phyloP scores from a whole-genome alignment of 2,329 filamentous ascomycete species.

The Colletotrichum tanaceti region DNA sequence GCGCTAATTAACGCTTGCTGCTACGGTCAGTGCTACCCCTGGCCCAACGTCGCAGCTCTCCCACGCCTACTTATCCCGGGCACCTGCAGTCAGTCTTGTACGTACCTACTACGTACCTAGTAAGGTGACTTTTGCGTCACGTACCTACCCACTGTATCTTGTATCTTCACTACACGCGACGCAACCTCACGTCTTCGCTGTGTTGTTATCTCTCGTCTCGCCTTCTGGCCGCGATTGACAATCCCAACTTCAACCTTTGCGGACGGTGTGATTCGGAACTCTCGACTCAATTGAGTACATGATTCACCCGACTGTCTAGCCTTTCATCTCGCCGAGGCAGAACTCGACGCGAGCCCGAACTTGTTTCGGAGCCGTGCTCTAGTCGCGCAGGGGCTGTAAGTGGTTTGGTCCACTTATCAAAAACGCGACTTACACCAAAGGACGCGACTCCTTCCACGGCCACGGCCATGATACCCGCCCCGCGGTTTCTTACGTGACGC shows the following conservation, averaged over 20 bases:
- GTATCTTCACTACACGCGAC: constrained; percentile 27
- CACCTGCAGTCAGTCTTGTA: constrained; percentile 12
- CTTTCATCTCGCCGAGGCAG: background rate
- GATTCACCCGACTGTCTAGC: background rate
- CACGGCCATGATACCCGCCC: constrained; percentile 41
- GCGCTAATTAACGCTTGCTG: constrained; percentile 24
- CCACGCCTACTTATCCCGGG: constrained; percentile 22
- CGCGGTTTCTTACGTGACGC: constrained; percentile 41
- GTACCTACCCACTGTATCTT: too few species aligned
- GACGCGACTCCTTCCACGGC: constrained; percentile 39
- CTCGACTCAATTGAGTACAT: background rate
- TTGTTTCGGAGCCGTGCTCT: constrained; percentile 22
- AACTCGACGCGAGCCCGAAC: constrained; percentile 1
- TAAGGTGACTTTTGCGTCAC: constrained; percentile 26
- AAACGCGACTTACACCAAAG: constrained; percentile 41
- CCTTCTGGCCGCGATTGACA: constrained; percentile 7
- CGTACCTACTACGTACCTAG: too few species aligned
- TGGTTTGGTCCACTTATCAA: constrained; percentile 39
- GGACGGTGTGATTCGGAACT: background rate
- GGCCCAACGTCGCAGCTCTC: constrained; percentile 30
- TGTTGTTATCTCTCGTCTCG: constrained; percentile 6
- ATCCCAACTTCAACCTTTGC: background rate
- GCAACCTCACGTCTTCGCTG: constrained; percentile 25
- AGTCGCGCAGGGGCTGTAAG: constrained; percentile 35
- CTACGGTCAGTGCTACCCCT: too few species aligned